Evolutionary conservation across 2,329 filamentous ascomycete genomes (phyloP).

Genomic region (Cercospora sp.): DNA sequence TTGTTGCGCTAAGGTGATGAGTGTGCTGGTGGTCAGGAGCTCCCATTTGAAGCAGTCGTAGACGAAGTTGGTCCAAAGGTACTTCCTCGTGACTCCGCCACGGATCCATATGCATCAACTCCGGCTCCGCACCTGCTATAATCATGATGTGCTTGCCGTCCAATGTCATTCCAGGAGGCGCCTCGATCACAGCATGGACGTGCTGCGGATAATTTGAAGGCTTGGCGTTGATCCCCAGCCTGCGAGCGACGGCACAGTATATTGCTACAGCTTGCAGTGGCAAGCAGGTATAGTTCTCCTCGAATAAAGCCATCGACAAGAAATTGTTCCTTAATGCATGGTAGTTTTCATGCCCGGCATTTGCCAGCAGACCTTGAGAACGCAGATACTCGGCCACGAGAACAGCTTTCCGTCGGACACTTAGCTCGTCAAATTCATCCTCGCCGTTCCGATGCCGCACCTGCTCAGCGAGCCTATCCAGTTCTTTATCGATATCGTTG

Average conservation of each 20-base stretch:
- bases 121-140: conserved; percentile 35
- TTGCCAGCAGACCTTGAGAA: conserved; percentile 65
- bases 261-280: conserved; percentile 86
- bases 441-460: conserved; percentile 57
- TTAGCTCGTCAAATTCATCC: conserved; percentile 52
- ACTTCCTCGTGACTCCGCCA: conserved; percentile 72
- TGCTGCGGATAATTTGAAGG: conserved; percentile 83
- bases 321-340: conserved; percentile 83
- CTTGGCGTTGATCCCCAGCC: conserved; percentile 72
- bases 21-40: conserved; percentile 42
- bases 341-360: conserved; percentile 64
- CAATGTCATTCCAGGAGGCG: conserved; percentile 46
- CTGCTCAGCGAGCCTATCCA: conserved; percentile 63
- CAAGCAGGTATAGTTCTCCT: conserved; percentile 72
- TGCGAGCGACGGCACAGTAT: conserved; percentile 74
- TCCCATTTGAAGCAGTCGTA: conserved; percentile 55
- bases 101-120: conserved; percentile 73
- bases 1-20: conserved; percentile 64
- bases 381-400: conserved; percentile 69
- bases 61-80: conserved; percentile 57
- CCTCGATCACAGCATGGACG: conserved; percentile 76
- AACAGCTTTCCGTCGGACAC: conserved; percentile 67
- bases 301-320: conserved; percentile 75
- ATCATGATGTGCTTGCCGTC: conserved; percentile 39
- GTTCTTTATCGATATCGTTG: conserved; percentile 59